Percentiles rank a stretch among this genome's conserved stretches.
Evolutionary conservation across 331 rosid genomes (phyloP).

Genomic region (Arachis monticola): DNA sequence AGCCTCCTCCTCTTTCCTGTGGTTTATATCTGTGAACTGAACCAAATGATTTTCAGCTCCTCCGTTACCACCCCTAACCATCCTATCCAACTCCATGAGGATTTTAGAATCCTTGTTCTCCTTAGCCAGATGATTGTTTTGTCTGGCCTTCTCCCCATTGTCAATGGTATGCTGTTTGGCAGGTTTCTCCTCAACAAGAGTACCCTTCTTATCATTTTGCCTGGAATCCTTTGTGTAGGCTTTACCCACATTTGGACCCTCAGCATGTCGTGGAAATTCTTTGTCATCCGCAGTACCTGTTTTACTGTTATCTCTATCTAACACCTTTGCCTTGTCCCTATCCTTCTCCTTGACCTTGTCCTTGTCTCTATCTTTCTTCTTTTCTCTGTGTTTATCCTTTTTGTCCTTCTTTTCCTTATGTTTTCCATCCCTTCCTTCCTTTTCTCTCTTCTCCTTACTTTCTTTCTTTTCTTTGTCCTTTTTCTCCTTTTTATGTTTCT

Average conservation of each 20-base stretch:
- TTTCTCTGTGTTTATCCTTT: constrained; percentile 75
- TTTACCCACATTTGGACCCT: constrained; percentile 54
- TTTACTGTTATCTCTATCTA: constrained; percentile 59
- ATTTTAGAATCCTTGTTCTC: constrained; percentile 60
- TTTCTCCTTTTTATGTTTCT: constrained; percentile 76
- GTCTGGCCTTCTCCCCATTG: constrained; percentile 63
- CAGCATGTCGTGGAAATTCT: constrained; percentile 53
- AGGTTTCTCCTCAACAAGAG: constrained; percentile 54
- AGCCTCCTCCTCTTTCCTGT: constrained; percentile 64
- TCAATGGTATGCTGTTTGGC: constrained; percentile 51
- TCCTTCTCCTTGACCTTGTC: constrained; percentile 38
- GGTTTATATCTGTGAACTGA: constrained; percentile 51
- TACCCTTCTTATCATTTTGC: constrained; percentile 50
- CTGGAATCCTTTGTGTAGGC: constrained; percentile 52
- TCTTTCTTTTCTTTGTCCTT: constrained; percentile 78
- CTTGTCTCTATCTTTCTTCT: constrained; percentile 61
- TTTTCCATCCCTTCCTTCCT: constrained; percentile 74
- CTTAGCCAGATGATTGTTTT: constrained; percentile 53
- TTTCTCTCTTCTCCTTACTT: constrained; percentile 71
- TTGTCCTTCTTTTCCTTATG: constrained; percentile 83
- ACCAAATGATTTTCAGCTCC: constrained; percentile 52
- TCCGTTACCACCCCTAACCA: constrained; percentile 59
- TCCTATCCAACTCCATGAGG: constrained; percentile 66
- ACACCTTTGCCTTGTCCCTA: constrained; percentile 40
- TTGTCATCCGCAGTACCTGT: constrained; percentile 54